phyloP scores from a whole-genome alignment of 495 filamentous ascomycete genomes.

The Xylaria flabelliformis region DNA sequence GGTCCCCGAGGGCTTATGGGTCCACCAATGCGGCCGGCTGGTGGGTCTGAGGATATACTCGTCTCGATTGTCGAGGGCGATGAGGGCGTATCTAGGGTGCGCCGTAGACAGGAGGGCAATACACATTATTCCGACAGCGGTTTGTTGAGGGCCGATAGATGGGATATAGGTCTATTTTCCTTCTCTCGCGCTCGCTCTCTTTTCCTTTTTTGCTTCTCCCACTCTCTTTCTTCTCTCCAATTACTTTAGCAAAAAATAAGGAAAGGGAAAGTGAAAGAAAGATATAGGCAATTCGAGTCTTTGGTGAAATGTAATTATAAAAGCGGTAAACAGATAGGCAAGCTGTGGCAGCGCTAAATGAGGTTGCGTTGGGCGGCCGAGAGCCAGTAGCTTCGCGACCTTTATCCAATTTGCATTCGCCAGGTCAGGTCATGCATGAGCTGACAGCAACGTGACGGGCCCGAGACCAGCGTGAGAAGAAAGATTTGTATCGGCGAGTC shows the following conservation, averaged over 20 bases:
- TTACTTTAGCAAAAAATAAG: background rate
- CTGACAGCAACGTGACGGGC: constrained; percentile 21
- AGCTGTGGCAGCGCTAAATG: constrained; percentile 24
- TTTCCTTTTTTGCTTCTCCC: background rate
- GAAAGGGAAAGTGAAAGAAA: background rate
- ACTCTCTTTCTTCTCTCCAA: background rate
- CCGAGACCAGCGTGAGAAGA: background rate
- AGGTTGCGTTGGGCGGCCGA: constrained; percentile 25
- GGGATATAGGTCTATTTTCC: background rate
- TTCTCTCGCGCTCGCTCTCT: background rate
- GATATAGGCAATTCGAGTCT: background rate
- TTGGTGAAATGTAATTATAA: constrained; percentile 1
- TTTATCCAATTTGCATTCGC: constrained; percentile 4
- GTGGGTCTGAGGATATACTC: constrained; percentile 94
- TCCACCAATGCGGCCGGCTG: constrained; percentile 84
- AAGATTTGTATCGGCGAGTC: background rate
- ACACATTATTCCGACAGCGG: constrained; percentile 69
- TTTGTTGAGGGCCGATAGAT: background rate
- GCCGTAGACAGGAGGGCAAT: constrained; percentile 89
- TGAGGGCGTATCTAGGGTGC: constrained; percentile 88
- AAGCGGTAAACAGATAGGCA: constrained; percentile 1
- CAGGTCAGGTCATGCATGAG: constrained; percentile 26
- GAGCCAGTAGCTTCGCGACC: constrained; percentile 22
- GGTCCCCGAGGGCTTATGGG: constrained; percentile 44
- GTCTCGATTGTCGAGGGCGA: constrained; percentile 93